Evolutionary conservation across 2,329 filamentous ascomycete genomes (phyloP), one percentile per base, ranked within the genome.

Genomic region (Nakataea oryzae): DNA sequence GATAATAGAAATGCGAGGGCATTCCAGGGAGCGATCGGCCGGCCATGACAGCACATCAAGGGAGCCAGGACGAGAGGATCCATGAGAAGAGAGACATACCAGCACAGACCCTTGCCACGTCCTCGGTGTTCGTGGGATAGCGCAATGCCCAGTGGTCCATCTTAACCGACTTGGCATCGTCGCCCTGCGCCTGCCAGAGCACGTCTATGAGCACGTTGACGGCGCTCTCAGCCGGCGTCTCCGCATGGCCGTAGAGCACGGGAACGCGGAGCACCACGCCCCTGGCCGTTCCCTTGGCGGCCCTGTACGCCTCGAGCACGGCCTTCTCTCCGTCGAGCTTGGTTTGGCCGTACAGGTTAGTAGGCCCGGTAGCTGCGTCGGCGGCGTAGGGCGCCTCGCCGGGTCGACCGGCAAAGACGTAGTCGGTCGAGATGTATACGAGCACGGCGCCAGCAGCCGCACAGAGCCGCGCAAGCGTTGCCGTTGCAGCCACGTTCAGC

Each of bases 91-190:
- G 29, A 67, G 65, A 74, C 78, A 67, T 77, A 86, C 84, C 84
- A 65, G 86, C 81, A 68, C 86, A 89, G 57, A 96, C 89, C 54
- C 93, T 81, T 24, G 82, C 91, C 24, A 96, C 87, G 70, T 96
- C 93, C 71, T 91, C 88, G 0, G 91, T 96, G 71, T 95, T 95
- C 9, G 92, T 96, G 11, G 92, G 92, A 75, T 91, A 96, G 30
- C 92, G 83, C 60, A 89, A 76, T 1, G 90, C 87, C 86, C 91
- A 96, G 72, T 96, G 87, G 70, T 96, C 92, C 86, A 96, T 93
- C 70, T 84, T 86, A 54, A 92, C 79, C 26, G 56, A 3, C 62
- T 81, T 81, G 1, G 79, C 79, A 6, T 79, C 82, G 50, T 79
- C 76, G 59, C 86, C 82, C 71, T 93, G 89, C 0, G 86, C 82